Conservation (phyloP, 2,329 filamentous ascomycete species). For the Aureobasidium sp. region DNA sequence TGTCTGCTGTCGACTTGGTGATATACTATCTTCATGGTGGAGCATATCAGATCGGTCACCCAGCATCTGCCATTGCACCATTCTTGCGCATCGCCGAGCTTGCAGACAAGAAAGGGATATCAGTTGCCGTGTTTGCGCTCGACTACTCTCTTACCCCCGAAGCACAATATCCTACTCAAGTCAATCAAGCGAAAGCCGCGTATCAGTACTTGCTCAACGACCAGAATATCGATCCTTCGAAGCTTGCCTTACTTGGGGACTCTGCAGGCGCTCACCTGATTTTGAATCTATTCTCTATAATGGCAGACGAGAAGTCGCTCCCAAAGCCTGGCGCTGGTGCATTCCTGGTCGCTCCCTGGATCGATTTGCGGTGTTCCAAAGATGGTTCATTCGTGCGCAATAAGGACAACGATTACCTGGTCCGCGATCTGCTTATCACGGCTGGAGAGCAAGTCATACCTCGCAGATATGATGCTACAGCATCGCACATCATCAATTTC, state of each 20-base stretch:
- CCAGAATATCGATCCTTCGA: neutral
- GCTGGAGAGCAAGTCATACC: neutral
- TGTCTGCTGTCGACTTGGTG: neutral
- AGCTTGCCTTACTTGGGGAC: neutral
- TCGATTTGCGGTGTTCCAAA: constrained; percentile 6
- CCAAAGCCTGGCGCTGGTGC: neutral
- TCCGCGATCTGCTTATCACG: neutral
- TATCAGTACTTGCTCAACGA: constrained; percentile 5
- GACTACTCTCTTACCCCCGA: constrained; percentile 12
- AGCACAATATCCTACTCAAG: constrained; percentile 1
- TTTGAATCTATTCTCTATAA: neutral
- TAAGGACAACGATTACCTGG: constrained; percentile 1
- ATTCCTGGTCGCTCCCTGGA: constrained; percentile 4
- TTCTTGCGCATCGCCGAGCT: constrained; percentile 10
- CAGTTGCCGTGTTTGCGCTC: constrained; percentile 7
- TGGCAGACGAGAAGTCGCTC: neutral
- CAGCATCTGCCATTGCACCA: neutral
- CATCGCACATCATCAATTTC: neutral
- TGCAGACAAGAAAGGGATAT: neutral
- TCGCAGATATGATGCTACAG: neutral
- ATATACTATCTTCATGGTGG: constrained; percentile 13
- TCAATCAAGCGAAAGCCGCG: constrained; percentile 3
- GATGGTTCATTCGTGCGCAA: constrained; percentile 4
- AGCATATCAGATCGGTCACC: constrained; percentile 8
- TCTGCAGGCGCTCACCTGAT: neutral